Percentiles rank a stretch among this genome's conserved stretches.
Evolutionary conservation across 805 yeast genomes (phyloP).

Genomic region (Starmera amethionina): DNA sequence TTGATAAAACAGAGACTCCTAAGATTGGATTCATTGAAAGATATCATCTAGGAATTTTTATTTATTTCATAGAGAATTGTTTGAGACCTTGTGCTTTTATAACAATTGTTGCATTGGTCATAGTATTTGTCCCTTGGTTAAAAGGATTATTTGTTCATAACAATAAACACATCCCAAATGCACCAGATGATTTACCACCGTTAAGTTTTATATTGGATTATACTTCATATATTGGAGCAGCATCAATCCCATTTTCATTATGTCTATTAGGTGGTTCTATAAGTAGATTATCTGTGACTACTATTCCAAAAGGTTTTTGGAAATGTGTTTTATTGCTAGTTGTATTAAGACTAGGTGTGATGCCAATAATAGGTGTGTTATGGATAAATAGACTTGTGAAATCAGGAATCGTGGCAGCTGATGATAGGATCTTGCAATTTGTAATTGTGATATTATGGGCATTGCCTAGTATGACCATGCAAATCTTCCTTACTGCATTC

Average conservation of each 20-base stretch:
- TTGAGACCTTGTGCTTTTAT: slow-evolving; percentile 64
- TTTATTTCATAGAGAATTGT: slow-evolving; percentile 36
- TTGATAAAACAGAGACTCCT: slow-evolving; percentile 5
- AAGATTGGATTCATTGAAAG: slow-evolving; percentile 5
- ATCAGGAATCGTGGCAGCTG: slow-evolving; percentile 52
- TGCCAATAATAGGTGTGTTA: slow-evolving; percentile 72
- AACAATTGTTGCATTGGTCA: slow-evolving; percentile 50
- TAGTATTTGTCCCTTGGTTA: slow-evolving; percentile 78
- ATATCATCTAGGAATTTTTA: slow-evolving; percentile 20
- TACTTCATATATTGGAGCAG: slow-evolving; percentile 70
- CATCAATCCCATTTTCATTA: slow-evolving; percentile 80
- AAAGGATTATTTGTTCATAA: slow-evolving; percentile 54
- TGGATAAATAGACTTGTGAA: slow-evolving; percentile 48
- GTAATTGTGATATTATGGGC: slow-evolving; percentile 66
- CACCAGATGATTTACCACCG: slow-evolving; percentile 80
- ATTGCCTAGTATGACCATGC: slow-evolving; percentile 78
- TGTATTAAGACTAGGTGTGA: slow-evolving; percentile 43
- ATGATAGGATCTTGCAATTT: slow-evolving; percentile 43
- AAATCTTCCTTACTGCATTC: slow-evolving; percentile 77
- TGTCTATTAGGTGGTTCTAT: slow-evolving; percentile 76
- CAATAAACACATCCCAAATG: slow-evolving; percentile 41
- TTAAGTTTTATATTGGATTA: slow-evolving; percentile 77
- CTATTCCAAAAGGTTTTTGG: slow-evolving; percentile 61
- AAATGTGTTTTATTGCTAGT: slow-evolving; percentile 50
- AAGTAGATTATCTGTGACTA: slow-evolving; percentile 50